A percentile compares a stretch with the other conserved stretches of the same genome.
phyloP scores from a whole-genome alignment of 106 monocot species.

The Apostasia shenzhenica region DNA sequence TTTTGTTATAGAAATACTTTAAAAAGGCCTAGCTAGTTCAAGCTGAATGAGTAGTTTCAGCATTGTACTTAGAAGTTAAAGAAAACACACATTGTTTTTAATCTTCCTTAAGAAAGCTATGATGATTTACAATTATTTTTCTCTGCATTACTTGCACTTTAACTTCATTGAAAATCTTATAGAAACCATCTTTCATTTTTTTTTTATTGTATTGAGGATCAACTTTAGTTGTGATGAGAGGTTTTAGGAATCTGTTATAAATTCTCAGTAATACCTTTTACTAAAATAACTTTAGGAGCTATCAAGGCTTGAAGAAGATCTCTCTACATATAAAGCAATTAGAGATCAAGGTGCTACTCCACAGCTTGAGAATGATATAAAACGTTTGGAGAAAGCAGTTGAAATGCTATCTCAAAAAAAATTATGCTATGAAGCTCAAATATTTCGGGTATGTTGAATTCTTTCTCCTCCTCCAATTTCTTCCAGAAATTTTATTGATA shows the following conservation, averaged over 20 bases:
- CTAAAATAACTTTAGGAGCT: constrained; percentile 39
- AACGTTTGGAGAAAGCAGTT: constrained; percentile 71
- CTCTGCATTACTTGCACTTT: not conserved
- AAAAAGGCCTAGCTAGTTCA: no score
- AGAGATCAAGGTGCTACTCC: constrained; percentile 71
- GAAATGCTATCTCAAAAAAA: constrained; percentile 67
- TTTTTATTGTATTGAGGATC: not conserved
- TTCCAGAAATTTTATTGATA: not conserved
- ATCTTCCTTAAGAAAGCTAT: no score
- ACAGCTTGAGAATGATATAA: constrained; percentile 81
- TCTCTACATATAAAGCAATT: constrained; percentile 57
- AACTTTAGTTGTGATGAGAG: no score
- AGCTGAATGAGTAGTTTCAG: no score
- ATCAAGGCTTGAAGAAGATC: constrained; percentile 70
- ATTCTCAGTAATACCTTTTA: constrained; percentile 3
- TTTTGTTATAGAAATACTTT: not conserved
- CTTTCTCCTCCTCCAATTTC: not conserved
- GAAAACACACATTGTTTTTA: no score
- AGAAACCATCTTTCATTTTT: not conserved
- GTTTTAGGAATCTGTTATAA: no score
- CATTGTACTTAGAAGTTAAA: no score
- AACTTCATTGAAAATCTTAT: not conserved
- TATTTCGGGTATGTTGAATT: constrained; percentile 53
- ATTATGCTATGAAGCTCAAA: constrained; percentile 91
- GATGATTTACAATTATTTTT: not conserved